Evolutionary conservation across 2,329 filamentous ascomycete species (phyloP).

Genomic region (Diaporthe sp.): DNA sequence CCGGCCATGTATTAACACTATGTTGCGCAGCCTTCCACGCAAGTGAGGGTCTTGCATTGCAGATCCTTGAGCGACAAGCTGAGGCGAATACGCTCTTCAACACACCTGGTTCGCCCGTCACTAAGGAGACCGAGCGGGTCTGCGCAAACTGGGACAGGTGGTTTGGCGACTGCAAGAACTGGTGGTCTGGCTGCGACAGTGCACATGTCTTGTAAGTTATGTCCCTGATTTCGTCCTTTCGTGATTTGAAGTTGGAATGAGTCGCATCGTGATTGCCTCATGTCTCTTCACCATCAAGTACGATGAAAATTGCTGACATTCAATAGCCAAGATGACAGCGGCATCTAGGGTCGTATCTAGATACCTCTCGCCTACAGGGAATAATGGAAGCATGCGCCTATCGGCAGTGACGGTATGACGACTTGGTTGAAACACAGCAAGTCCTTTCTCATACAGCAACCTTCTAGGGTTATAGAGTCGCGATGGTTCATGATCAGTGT

Average conservation of each 20-base stretch:
- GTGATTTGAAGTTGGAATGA: too few species aligned
- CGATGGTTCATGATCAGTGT: too few species aligned
- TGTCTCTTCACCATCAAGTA: not conserved
- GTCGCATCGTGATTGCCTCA: too few species aligned
- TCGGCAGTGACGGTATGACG: not conserved
- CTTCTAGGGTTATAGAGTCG: not conserved
- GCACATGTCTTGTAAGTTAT: conserved; percentile 18
- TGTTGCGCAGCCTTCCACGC: conserved; percentile 46
- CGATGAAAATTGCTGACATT: not conserved
- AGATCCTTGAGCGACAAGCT: conserved; percentile 49
- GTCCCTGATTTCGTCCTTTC: not conserved
- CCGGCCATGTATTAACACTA: not conserved
- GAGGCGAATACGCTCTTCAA: conserved; percentile 32
- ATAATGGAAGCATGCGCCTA: not conserved
- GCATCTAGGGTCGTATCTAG: not conserved
- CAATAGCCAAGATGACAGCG: conserved; percentile 24
- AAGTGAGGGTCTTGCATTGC: conserved; percentile 54
- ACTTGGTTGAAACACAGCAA: too few species aligned
- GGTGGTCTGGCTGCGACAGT: conserved; percentile 25
- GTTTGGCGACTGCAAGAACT: conserved; percentile 31
- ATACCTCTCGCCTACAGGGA: not conserved
- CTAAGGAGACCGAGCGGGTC: conserved; percentile 5
- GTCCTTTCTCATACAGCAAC: too few species aligned
- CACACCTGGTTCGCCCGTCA: not conserved
- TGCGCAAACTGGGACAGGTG: conserved; percentile 30